Base-by-base conservation (phyloP, 2,329 filamentous ascomycete species). In the Drechslerella stenobrocha region DNA sequence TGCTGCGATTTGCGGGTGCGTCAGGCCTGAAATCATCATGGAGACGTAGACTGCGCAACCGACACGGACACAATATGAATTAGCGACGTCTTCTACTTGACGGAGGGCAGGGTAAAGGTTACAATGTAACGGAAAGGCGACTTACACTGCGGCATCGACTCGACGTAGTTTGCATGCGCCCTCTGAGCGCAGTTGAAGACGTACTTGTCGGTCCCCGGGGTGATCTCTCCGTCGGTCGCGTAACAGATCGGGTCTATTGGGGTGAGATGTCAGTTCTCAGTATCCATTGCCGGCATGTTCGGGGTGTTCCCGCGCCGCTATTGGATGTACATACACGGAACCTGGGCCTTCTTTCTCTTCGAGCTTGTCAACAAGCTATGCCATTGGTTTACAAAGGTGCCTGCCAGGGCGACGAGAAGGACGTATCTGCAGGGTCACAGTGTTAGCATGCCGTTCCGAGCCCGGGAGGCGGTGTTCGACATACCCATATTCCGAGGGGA, bases 171-270 rank as follows among this genome's bases (percentile, higher is more conserved):
- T 72, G 78, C 76, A 74, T 87, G 85, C 7, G 83, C 80, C 47
- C 83, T 81, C 73, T 86, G 83, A 52, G 82, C 82, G 77, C 84
- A 86, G 79, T 87, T 87, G 78, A 87, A 87, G 53, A 75, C 74
- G 74, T 76, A 81, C 42, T 80, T 83, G 48, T 79, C 79, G 46
- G 78, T 77, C 73, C 84, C 78, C 76, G 83, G 81, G 26, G 77
- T 78, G 18, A 82, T 81, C 44, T 80, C 77, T 71, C 84, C 82
- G 34, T 79, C 75, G 30, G 76, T 77, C 46, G 82, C 84, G 72
- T 86, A 87, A 42, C 81, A 73, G 52, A 77, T 79, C 23, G 85
- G 85, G 57, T 73, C 63, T 67, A 26, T 37, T 6, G 28, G 28
- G 18, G 13, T 18, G 37, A 37, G 4, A 37, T 15, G 34, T 4